phyloP scores from a whole-genome alignment of 179 eudicot genomes.

The Beta lomatogona region DNA sequence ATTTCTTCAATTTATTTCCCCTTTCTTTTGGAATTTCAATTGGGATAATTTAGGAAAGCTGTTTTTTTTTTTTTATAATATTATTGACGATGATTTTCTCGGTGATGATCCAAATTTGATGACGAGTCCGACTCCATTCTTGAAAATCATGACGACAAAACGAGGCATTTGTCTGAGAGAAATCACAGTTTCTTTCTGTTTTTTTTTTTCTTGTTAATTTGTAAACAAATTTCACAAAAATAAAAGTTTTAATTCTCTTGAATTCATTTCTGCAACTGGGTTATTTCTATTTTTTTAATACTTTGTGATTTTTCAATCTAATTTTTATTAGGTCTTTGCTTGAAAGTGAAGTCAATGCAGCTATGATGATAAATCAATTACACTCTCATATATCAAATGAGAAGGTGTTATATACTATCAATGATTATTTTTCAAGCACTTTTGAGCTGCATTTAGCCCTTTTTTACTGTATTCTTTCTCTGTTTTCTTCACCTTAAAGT shows the following conservation, averaged over 20 bases:
- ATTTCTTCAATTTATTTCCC: background rate
- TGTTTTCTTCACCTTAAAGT: background rate
- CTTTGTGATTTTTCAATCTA: background rate
- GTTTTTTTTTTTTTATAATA: background rate
- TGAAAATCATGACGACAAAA: constrained; percentile 41
- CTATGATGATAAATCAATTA: constrained; percentile 41
- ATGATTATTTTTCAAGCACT: constrained; percentile 65
- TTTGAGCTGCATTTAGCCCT: constrained; percentile 48
- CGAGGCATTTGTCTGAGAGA: constrained; percentile 81
- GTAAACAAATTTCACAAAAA: no score
- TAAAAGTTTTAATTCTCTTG: background rate
- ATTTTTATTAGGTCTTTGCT: background rate
- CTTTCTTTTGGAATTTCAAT: background rate
- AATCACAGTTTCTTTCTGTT: background rate
- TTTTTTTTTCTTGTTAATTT: background rate
- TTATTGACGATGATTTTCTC: constrained; percentile 34
- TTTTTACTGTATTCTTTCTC: background rate
- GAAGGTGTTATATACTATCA: constrained; percentile 23
- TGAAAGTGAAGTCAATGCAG: constrained; percentile 34
- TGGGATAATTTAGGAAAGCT: background rate
- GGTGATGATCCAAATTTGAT: constrained; percentile 46
- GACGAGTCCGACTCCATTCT: constrained; percentile 73
- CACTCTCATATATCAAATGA: constrained; percentile 29
- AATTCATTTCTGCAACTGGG: background rate
- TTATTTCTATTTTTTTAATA: background rate